These are phyloP conservation scores for Debaryomycetaceae sp. DNA, from an alignment of 1,139 yeast species.

Conservation along the genomic window DNA sequence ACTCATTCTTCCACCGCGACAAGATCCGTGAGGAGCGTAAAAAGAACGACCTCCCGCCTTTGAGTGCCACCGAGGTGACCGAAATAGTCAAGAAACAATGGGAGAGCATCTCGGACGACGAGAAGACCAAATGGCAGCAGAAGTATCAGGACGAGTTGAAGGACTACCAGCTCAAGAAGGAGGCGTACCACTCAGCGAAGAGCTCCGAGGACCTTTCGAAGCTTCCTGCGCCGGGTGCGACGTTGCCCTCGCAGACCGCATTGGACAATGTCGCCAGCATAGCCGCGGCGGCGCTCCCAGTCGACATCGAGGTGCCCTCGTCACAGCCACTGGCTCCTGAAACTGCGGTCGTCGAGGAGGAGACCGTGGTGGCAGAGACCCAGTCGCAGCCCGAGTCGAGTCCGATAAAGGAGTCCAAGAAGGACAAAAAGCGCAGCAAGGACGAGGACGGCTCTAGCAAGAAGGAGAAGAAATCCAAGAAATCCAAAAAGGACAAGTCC, in stretches of 20 bases:
- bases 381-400: slow-evolving; percentile 7
- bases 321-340: slow-evolving; percentile 6
- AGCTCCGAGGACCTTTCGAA: slow-evolving; percentile 7
- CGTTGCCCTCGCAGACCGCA: slow-evolving; percentile 10
- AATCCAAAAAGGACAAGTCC: slow-evolving; percentile 23
- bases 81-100: slow-evolving; percentile 75
- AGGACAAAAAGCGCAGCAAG: slow-evolving; percentile 13
- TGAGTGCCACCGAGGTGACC: slow-evolving; percentile 73
- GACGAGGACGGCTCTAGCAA: slow-evolving; percentile 9
- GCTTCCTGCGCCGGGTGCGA: slow-evolving; percentile 11
- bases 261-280: neutral
- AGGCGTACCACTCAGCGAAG: slow-evolving; percentile 55
- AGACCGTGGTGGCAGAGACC: slow-evolving; percentile 10
- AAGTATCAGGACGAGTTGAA: slow-evolving; percentile 64
- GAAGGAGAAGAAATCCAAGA: slow-evolving; percentile 18
- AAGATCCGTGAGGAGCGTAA: slow-evolving; percentile 61
- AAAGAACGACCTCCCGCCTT: slow-evolving; percentile 53
- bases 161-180: slow-evolving; percentile 60
- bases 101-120: slow-evolving; percentile 63
- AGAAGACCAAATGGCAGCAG: slow-evolving; percentile 72
- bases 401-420: slow-evolving; percentile 12
- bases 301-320: slow-evolving; percentile 4
- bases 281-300: slow-evolving; percentile 6
- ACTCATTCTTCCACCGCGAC: slow-evolving; percentile 62
- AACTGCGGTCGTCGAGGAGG: slow-evolving; percentile 10